These are phyloP conservation scores for Rhynchospora tenuis DNA, from an alignment of 176 grass and related monocot species.

Conservation along the genomic window DNA sequence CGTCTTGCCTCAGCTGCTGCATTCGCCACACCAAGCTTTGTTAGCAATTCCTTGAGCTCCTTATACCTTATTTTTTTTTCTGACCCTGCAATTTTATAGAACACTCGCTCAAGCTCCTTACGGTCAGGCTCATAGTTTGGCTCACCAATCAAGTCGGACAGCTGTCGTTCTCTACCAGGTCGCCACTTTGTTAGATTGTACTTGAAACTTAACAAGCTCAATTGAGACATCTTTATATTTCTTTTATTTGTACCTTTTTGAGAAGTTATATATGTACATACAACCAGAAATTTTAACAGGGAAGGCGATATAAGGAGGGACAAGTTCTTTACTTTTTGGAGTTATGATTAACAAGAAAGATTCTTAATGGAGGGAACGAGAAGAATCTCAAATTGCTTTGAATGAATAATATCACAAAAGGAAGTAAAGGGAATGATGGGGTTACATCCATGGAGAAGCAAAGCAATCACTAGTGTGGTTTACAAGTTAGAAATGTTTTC, in stretches of 20 bases:
- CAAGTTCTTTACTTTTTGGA: neutral
- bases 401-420: neutral
- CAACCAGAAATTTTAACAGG: neutral
- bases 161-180: constrained; percentile 32
- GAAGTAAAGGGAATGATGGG: neutral
- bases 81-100: constrained; percentile 32
- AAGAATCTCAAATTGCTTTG: constrained; percentile 8
- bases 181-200: constrained; percentile 53
- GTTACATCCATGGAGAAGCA: constrained; percentile 9
- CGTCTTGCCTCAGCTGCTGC: constrained; percentile 35
- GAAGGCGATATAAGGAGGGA: neutral
- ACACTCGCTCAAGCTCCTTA: constrained; percentile 60
- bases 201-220: constrained; percentile 55
- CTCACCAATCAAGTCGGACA: constrained; percentile 36
- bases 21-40: constrained; percentile 43
- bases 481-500: constrained; percentile 1
- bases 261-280: neutral
- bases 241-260: neutral
- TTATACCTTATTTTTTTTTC: constrained; percentile 21
- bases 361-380: neutral
- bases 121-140: constrained; percentile 34
- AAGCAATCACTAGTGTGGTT: constrained; percentile 15
- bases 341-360: neutral
- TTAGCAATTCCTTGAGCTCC: constrained; percentile 30
- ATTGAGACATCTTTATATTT: constrained; percentile 36